phyloP scores from a whole-genome alignment of 2,329 filamentous ascomycete genomes.

The Ilyonectria mors-panacis region DNA sequence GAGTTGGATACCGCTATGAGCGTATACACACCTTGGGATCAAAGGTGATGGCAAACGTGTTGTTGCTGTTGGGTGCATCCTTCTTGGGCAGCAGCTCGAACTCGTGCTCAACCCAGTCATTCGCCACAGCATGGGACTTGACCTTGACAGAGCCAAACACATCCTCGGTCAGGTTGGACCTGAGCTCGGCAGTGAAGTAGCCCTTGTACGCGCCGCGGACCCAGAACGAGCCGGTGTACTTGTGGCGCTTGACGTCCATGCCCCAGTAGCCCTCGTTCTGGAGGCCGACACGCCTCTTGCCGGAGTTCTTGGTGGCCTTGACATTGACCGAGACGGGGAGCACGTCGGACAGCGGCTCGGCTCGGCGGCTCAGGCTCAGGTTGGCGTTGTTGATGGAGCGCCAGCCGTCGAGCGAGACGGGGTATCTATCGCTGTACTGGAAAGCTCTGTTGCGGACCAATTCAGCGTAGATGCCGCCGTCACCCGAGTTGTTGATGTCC shows the following conservation, averaged over 20 bases:
- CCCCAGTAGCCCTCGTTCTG: constrained; percentile 71
- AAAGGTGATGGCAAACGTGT: constrained; percentile 70
- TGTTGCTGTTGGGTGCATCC: constrained; percentile 68
- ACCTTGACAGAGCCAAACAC: constrained; percentile 64
- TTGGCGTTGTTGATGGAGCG: constrained; percentile 58
- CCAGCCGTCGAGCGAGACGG: constrained; percentile 63
- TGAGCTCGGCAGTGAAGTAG: constrained; percentile 62
- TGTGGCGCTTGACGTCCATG: constrained; percentile 64
- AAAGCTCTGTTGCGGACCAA: constrained; percentile 80
- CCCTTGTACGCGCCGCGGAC: constrained; percentile 66
- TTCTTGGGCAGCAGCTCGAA: constrained; percentile 59
- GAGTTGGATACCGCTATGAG: background rate
- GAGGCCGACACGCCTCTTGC: constrained; percentile 59
- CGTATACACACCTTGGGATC: constrained; percentile 52
- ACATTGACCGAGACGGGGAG: constrained; percentile 68
- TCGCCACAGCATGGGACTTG: constrained; percentile 55
- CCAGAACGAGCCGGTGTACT: constrained; percentile 67
- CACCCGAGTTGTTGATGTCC: constrained; percentile 78
- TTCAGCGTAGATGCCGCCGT: constrained; percentile 81
- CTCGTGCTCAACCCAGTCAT: constrained; percentile 67
- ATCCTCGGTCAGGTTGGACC: constrained; percentile 60
- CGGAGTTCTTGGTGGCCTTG: constrained; percentile 45
- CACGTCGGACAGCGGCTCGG: constrained; percentile 65
- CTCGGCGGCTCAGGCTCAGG: constrained; percentile 63
- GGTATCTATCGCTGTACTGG: constrained; percentile 65